Evolutionary conservation across 176 grass and related monocot genomes (phyloP).

Genomic region (Phyllostachys edulis): DNA sequence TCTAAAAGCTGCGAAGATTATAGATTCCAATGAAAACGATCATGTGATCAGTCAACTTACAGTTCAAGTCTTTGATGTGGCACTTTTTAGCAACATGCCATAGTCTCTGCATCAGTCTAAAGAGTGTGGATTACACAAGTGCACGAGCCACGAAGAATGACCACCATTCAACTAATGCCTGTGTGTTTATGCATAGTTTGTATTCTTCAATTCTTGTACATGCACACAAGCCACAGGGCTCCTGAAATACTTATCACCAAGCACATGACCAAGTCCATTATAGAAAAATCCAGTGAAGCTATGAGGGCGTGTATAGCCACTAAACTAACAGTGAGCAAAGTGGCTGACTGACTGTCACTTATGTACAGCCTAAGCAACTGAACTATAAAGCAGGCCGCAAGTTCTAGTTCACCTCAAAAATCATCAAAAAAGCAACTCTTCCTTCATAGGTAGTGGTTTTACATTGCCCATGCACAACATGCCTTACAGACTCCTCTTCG

Average conservation of each 20-base stretch:
- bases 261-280: constrained; percentile 9
- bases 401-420: constrained; percentile 26
- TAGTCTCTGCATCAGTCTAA: constrained; percentile 15
- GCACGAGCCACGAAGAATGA: background rate
- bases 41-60: constrained; percentile 22
- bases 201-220: constrained; percentile 17
- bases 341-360: constrained; percentile 34
- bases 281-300: constrained; percentile 20
- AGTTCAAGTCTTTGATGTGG: constrained; percentile 43
- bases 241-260: constrained; percentile 26
- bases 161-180: background rate
- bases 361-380: constrained; percentile 51
- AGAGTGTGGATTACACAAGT: constrained; percentile 5
- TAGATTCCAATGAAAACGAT: background rate
- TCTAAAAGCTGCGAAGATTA: background rate
- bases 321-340: constrained; percentile 28
- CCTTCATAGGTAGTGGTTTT: background rate
- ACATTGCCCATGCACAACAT: constrained; percentile 34
- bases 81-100: constrained; percentile 19
- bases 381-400: constrained; percentile 48
- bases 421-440: constrained; percentile 7
- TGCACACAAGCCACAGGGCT: background rate
- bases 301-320: background rate
- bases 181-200: background rate
- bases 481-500: constrained; percentile 43